Base-by-base conservation (phyloP, 2,329 filamentous ascomycete genomes). In the Botryotinia narcissicola region DNA sequence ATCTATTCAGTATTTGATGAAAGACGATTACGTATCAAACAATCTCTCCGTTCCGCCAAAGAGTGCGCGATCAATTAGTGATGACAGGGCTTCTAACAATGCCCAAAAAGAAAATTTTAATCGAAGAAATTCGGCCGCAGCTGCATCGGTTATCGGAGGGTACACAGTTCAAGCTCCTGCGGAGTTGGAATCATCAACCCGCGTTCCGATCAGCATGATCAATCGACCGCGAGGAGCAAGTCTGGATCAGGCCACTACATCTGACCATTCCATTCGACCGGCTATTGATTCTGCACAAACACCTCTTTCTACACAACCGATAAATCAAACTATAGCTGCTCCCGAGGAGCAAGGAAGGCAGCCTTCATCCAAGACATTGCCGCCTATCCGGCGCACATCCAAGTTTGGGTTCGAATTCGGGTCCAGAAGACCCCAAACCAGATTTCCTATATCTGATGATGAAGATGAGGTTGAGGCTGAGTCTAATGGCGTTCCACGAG, bases 311-410 rank as follows among this genome's bases (percentile, higher is more conserved):
- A 42, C n/a, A 16, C 66, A 69, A 37, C 3, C 46, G 46, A 59
- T 20, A 16, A 32, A 42, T 29, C 68, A 71, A 60, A 59, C 46
- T 20, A 60, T 42, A 46, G 16, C 16, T 7, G 18, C 22, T 3
- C 14, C 46, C 14, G 73, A 73, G 20, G 73, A 75, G 29, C 73
- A 73, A 44, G 74, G 74, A 54, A 67, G 72, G 32, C 66, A 73
- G 4, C 72, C 76, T 9, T 76, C 77, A 1, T 90, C 90, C 75
- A 72, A 74, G 59, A 48, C 68, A 22, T 80, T 91, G 54, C 89
- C 89, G 4, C 87, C 87, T 1, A 89, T 91, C 73, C 85, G 87
- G 63, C 84, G 87, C 46, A 85, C 84, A 22, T 90, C 89, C 25
- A 87, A 87, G 5, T 88, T 91, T 79, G 86, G 86, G 60, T 77